Conservation (phyloP, 2,329 filamentous ascomycete genomes). For the Tolypocladium tundrense region DNA sequence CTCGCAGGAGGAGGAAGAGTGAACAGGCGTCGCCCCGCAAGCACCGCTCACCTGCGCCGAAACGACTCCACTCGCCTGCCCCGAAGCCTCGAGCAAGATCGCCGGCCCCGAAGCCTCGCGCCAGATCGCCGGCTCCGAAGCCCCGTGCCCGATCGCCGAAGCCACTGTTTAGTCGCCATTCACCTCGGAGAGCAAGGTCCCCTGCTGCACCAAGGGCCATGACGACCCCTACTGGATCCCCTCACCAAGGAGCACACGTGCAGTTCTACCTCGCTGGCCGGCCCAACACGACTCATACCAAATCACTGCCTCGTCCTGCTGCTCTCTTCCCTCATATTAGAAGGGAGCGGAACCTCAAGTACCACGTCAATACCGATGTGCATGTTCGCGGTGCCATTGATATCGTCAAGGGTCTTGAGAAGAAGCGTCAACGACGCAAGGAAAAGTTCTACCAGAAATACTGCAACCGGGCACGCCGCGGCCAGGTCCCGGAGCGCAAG, state of each 20-base stretch:
- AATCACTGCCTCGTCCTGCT: slow-evolving; percentile 74
- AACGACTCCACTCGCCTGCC: slow-evolving; percentile 21
- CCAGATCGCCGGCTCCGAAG: slow-evolving; percentile 26
- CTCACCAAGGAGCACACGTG: slow-evolving; percentile 27
- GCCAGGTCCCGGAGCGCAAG: slow-evolving; percentile 49
- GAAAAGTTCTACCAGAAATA: slow-evolving; percentile 89
- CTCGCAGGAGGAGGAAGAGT: slow-evolving; percentile 39
- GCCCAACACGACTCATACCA: slow-evolving; percentile 64
- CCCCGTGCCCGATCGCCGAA: slow-evolving; percentile 37
- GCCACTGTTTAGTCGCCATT: slow-evolving; percentile 18
- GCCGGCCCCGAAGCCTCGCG: slow-evolving; percentile 28
- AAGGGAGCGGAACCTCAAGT: slow-evolving; percentile 28
- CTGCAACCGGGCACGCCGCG: slow-evolving; percentile 71
- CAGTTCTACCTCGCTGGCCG: slow-evolving; percentile 36
- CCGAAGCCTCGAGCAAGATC: slow-evolving; percentile 21
- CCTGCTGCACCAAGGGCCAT: slow-evolving; percentile 8
- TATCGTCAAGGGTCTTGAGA: slow-evolving; percentile 92
- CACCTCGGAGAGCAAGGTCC: slow-evolving; percentile 1
- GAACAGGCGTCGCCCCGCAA: slow-evolving; percentile 32
- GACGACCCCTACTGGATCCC: slow-evolving; percentile 25
- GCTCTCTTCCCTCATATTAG: slow-evolving; percentile 54
- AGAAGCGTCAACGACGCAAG: slow-evolving; percentile 83
- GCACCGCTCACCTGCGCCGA: slow-evolving; percentile 33
- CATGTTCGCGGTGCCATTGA: slow-evolving; percentile 91
- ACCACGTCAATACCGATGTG: slow-evolving; percentile 30